Base-by-base conservation (phyloP, 441 rosid species). In the Lepidium campestre region DNA sequence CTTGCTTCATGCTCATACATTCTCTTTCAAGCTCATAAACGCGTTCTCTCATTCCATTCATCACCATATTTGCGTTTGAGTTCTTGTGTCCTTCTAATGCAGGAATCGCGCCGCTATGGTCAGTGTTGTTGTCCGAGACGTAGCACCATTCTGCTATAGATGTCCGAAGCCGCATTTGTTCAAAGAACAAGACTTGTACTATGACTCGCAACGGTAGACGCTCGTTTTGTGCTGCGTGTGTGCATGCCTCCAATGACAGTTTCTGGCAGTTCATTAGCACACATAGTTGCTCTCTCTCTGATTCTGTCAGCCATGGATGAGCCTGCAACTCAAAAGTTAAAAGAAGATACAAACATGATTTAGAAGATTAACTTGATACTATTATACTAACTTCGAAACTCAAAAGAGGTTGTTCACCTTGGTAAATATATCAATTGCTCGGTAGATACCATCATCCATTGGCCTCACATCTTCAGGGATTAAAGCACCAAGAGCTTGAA, bases 151-250 rank as follows among this genome's bases (percentile, higher is more conserved):
- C 89, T 3, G 91, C 77, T 39, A 91, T 54, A 2, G 95, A 91
- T 53, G 91, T 89, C 2, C 96, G 80, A 12, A 93, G 97, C 42
- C 93, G 72, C 57, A 93, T 86, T 72, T 93, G 99, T 75, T 93
- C 99, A 39, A 86, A 89, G 91, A 91, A 93, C 44, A 90, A 71
- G 60, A 90, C 88, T 79, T 93, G 97, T 64, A 93, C 94, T 4
- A 90, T 81, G 39, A 91, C 89, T 57, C 97, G 76, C 9, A 93
- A 81, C 0, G 99, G 99, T 42, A 93, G 83, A 79, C 96, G 86
- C 77, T 91, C 99, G 49, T 93, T 93, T 77, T 91, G 95, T 4
- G 99, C 86, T 35, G 99, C 99, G 64, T 93, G 99, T 14, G 96
- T 86, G 81, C 90, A 83, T 55, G 91, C 99, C 74, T 93, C 99